Evolutionary conservation across 1,284 basidiomycete genomes (phyloP).

Genomic region (Kwoniella shivajii): DNA sequence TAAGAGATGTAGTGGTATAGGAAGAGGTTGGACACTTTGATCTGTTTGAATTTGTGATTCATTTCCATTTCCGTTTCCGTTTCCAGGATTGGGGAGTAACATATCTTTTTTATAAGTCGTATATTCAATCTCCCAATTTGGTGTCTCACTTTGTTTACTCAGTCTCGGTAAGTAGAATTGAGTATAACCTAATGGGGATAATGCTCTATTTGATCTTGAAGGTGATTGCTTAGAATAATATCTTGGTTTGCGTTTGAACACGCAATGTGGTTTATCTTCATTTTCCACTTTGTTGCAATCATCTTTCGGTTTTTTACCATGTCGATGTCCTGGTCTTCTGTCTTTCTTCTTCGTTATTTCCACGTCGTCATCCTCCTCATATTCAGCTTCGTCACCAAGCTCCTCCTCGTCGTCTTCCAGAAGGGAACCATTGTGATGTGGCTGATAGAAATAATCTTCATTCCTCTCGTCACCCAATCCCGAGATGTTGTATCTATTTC

Average conservation of each 20-base stretch:
- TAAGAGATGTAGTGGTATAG: constrained; percentile 67
- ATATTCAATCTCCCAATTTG: constrained; percentile 76
- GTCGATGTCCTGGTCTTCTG: constrained; percentile 39
- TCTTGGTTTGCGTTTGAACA: constrained; percentile 47
- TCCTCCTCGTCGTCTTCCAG: constrained; percentile 22
- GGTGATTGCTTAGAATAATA: constrained; percentile 47
- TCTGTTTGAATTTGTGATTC: constrained; percentile 12
- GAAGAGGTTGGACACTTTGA: constrained; percentile 49
- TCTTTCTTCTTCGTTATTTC: constrained; percentile 22
- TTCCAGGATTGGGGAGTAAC: constrained; percentile 41
- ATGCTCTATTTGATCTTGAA: constrained; percentile 40
- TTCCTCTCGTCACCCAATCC: constrained; percentile 41
- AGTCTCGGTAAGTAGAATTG: constrained; percentile 78
- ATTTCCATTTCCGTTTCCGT: neutral
- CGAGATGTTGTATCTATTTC: constrained; percentile 64
- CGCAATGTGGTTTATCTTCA: constrained; percentile 53
- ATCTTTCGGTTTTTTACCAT: constrained; percentile 33
- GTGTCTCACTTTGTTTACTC: constrained; percentile 62
- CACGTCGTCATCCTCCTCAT: neutral
- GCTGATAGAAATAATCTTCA: constrained; percentile 7
- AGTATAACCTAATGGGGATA: constrained; percentile 47
- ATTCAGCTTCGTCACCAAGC: constrained; percentile 12
- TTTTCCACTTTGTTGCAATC: constrained; percentile 47
- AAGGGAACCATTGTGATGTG: neutral
- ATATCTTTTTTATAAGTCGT: constrained; percentile 62